These are phyloP conservation scores for Cudoniella acicularis DNA, from an alignment of 495 filamentous ascomycete genomes.

Conservation along the genomic window DNA sequence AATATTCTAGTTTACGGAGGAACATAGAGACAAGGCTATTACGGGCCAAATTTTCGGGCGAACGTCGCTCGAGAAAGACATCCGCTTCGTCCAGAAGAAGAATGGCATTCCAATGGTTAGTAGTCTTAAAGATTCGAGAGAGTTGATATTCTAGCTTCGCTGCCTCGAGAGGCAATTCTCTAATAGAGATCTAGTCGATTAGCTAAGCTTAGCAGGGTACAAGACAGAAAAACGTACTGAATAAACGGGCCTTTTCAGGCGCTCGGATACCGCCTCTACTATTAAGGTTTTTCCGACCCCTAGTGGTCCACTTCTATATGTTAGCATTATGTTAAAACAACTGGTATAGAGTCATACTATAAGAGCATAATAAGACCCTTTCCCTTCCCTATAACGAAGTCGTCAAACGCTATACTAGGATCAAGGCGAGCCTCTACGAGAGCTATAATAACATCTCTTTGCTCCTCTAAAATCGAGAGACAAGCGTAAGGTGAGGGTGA, in stretches of 20 bases:
- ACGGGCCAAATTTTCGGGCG: no score
- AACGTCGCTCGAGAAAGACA: no score
- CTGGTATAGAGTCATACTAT: no score
- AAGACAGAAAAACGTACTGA: no score
- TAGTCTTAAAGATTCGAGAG: slow-evolving; percentile 43
- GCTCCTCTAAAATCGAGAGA: neutral
- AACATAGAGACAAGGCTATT: slow-evolving; percentile 42
- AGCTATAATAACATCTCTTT: slow-evolving; percentile 5
- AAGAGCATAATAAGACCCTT: slow-evolving; percentile 1
- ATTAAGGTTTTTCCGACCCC: slow-evolving; percentile 61
- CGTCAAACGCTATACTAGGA: slow-evolving; percentile 3
- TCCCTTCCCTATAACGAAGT: slow-evolving; percentile 11
- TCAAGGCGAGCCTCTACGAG: neutral
- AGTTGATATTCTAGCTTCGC: slow-evolving; percentile 39
- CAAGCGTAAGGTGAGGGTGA: neutral
- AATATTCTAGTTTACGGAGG: slow-evolving; percentile 43
- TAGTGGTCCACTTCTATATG: no score
- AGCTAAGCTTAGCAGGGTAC: no score
- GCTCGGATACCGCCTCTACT: slow-evolving; percentile 48
- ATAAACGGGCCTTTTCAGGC: slow-evolving; percentile 47
- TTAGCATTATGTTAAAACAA: no score
- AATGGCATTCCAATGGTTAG: slow-evolving; percentile 46
- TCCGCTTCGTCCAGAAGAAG: no score
- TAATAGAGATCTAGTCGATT: slow-evolving; percentile 44
- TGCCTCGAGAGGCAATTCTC: slow-evolving; percentile 28